Percentiles rank a stretch among this genome's conserved stretches.
phyloP scores from a whole-genome alignment of 2,329 filamentous ascomycete genomes.

The Nemania serpens region DNA sequence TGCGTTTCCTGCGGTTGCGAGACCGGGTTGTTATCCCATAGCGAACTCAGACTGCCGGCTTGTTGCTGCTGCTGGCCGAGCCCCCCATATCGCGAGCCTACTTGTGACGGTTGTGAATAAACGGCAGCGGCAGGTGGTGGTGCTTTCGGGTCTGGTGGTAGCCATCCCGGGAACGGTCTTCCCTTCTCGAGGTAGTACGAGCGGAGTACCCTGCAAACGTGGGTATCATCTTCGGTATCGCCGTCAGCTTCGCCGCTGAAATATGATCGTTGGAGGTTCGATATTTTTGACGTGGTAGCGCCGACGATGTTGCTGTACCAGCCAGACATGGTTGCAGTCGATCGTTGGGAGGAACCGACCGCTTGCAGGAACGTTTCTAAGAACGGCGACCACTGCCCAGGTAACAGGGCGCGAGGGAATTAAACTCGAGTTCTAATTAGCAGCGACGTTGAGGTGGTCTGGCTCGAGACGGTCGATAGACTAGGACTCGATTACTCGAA shows the following conservation, averaged over 20 bases:
- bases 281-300: slow-evolving; percentile 68
- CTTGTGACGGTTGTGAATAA: slow-evolving; percentile 55
- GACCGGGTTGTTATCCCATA: slow-evolving; percentile 59
- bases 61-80: slow-evolving; percentile 44
- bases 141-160: slow-evolving; percentile 85
- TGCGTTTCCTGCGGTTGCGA: slow-evolving; percentile 45
- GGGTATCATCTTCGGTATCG: slow-evolving; percentile 85
- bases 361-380: not conserved
- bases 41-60: slow-evolving; percentile 54
- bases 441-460: not conserved
- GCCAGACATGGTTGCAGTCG: slow-evolving; percentile 65
- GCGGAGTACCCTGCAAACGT: slow-evolving; percentile 90
- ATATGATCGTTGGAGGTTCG: slow-evolving; percentile 70
- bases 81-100: slow-evolving; percentile 60
- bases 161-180: slow-evolving; percentile 80
- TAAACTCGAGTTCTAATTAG: not conserved
- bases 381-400: not conserved
- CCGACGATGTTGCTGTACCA: slow-evolving; percentile 79
- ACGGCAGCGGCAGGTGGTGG: slow-evolving; percentile 60
- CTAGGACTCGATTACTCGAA: not conserved
- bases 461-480: not conserved
- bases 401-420: not conserved
- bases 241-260: slow-evolving; percentile 69
- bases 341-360: slow-evolving; percentile 5
- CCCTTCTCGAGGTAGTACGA: slow-evolving; percentile 92